phyloP scores from a whole-genome alignment of 202 grass and related monocot genomes.

The Panicum hallii region DNA sequence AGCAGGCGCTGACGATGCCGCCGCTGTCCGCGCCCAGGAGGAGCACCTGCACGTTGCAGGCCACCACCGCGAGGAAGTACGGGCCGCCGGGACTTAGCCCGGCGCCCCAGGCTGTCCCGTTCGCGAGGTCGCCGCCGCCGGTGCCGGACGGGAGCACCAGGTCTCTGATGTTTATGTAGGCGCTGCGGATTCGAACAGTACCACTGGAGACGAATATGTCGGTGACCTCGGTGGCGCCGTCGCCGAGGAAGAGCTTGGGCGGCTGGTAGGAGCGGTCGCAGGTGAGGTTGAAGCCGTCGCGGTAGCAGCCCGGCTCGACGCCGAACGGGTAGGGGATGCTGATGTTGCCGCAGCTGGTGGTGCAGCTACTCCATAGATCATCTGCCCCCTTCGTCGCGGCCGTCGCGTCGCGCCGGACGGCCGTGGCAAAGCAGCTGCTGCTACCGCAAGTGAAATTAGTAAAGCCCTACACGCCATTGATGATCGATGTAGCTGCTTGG shows the following conservation, averaged over 20 bases:
- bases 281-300: conserved; percentile 3
- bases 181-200: background rate
- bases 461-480: background rate
- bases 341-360: background rate
- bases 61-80: background rate
- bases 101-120: background rate
- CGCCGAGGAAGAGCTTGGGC: conserved; percentile 3
- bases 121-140: too few relatives aligned
- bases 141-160: too few relatives aligned
- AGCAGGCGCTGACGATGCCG: background rate
- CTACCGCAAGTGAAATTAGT: background rate
- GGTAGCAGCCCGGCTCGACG: conserved; percentile 27
- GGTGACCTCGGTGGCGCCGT: conserved; percentile 1
- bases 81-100: background rate
- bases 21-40: background rate
- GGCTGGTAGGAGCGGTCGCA: background rate
- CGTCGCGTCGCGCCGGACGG: background rate
- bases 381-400: background rate
- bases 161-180: background rate
- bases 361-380: background rate
- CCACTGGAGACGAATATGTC: background rate
- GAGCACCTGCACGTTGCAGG: background rate
- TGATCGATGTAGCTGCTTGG: background rate
- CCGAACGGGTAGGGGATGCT: conserved; percentile 41
- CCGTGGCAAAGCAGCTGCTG: background rate